Conservation (phyloP, 306 rosid genomes). For the Rosa lucieae region DNA sequence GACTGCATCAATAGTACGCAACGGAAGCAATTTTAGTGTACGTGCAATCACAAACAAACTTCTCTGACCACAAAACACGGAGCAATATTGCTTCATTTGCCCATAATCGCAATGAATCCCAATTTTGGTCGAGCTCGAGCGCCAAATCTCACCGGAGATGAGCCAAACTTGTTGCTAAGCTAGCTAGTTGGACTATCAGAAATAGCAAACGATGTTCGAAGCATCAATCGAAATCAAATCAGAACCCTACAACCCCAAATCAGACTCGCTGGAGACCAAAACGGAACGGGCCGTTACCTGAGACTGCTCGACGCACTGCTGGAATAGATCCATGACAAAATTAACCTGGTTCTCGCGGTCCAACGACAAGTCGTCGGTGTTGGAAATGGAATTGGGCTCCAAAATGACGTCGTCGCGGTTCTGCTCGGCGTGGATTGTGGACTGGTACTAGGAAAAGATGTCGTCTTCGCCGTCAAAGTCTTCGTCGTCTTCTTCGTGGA, state of each 20-base stretch:
- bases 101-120: too few relatives aligned
- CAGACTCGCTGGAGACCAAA: conserved; percentile 40
- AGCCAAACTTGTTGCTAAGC: too few relatives aligned
- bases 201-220: too few relatives aligned
- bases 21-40: too few relatives aligned
- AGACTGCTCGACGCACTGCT: conserved; percentile 87
- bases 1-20: too few relatives aligned
- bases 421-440: conserved; percentile 7
- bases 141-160: too few relatives aligned
- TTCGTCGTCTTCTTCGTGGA: conserved; percentile 1
- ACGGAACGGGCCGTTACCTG: conserved; percentile 35
- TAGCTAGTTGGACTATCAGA: too few relatives aligned
- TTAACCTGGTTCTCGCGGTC: conserved; percentile 62
- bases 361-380: conserved; percentile 35
- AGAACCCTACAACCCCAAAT: conserved; percentile 30
- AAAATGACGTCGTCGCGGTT: conserved; percentile 16
- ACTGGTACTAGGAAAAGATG: conserved; percentile 24
- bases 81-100: too few relatives aligned
- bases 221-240: too few relatives aligned
- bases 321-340: conserved; percentile 82
- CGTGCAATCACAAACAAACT: too few relatives aligned
- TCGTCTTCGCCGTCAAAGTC: neutral
- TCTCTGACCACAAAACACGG: too few relatives aligned
- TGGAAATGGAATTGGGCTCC: conserved; percentile 32
- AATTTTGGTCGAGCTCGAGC: too few relatives aligned